A percentile compares a stretch with the other conserved stretches of the same genome.
phyloP scores from a whole-genome alignment of 129 eudicot species.

The Dittrichia graveolens region DNA sequence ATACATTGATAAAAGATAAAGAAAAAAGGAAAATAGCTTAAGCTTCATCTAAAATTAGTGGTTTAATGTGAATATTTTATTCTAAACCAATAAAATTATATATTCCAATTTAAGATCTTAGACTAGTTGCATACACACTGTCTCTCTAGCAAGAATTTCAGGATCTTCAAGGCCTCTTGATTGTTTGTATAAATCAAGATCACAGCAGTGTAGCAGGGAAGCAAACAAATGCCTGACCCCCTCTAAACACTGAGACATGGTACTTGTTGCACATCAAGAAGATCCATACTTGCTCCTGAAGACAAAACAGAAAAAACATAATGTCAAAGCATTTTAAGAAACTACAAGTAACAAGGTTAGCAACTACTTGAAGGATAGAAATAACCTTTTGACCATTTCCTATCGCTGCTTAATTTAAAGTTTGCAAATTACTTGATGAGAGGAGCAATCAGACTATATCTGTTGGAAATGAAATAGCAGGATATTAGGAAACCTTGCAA shows the following conservation, averaged over 20 bases:
- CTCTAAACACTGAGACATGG: constrained; percentile 93
- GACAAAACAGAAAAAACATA: neutral
- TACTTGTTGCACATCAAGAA: constrained; percentile 48
- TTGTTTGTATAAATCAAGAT: constrained; percentile 63
- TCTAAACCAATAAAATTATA: neutral
- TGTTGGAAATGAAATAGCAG: neutral
- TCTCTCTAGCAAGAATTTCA: constrained; percentile 85
- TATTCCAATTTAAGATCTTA: neutral
- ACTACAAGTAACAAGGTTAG: neutral
- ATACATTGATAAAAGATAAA: neutral
- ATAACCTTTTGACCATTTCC: constrained; percentile 65
- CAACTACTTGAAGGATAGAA: constrained; percentile 6
- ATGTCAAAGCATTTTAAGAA: constrained; percentile 16
- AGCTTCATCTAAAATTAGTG: constrained; percentile 9
- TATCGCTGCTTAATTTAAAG: constrained; percentile 22
- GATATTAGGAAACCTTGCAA: constrained; percentile 9
- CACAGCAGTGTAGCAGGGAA: constrained; percentile 76
- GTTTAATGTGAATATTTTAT: constrained; percentile 1
- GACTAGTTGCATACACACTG: constrained; percentile 69
- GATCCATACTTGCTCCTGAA: constrained; percentile 66
- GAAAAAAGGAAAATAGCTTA: neutral
- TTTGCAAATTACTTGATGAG: constrained; percentile 20
- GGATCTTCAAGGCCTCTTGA: constrained; percentile 90
- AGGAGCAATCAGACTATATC: constrained; percentile 13
- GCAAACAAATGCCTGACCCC: constrained; percentile 80